Conservation (phyloP, 2,329 filamentous ascomycete genomes). For the Metarhizium guizhouense region DNA sequence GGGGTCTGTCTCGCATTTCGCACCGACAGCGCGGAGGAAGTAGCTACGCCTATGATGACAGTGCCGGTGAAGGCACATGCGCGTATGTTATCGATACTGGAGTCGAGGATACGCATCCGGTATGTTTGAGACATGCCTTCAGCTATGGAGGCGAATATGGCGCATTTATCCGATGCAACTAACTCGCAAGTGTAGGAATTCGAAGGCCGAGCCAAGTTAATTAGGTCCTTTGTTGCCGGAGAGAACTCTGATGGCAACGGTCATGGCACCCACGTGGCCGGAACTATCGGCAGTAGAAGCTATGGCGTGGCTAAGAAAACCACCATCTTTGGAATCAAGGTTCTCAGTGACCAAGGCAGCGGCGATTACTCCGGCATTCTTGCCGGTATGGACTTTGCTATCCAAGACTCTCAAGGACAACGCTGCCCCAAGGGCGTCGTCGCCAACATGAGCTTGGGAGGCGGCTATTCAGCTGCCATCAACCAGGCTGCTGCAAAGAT, state of each 20-base stretch:
- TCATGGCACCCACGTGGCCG: constrained; percentile 39
- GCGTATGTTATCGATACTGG: no score
- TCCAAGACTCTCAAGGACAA: constrained; percentile 27
- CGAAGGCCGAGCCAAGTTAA: no score
- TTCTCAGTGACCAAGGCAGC: constrained; percentile 22
- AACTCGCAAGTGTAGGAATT: no score
- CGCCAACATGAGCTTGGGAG: constrained; percentile 44
- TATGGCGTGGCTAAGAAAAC: constrained; percentile 38
- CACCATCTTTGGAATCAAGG: constrained; percentile 35
- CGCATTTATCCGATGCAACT: no score
- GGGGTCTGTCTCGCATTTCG: no score
- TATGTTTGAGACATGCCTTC: no score
- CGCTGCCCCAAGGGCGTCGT: constrained; percentile 32
- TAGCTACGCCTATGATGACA: no score
- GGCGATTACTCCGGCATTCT: constrained; percentile 14
- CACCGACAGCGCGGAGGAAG: no score
- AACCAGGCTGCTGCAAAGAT: constrained; percentile 45
- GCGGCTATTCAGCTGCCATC: constrained; percentile 23
- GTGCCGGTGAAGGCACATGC: no score
- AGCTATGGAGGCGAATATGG: no score
- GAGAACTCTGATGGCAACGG: constrained; percentile 27
- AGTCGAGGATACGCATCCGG: no score
- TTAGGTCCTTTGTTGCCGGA: no score
- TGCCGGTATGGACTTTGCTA: constrained; percentile 28
- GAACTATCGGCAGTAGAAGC: constrained; percentile 32